Base-by-base conservation (phyloP, 2,329 filamentous ascomycete genomes). In the Sordariomycetes sp. region DNA sequence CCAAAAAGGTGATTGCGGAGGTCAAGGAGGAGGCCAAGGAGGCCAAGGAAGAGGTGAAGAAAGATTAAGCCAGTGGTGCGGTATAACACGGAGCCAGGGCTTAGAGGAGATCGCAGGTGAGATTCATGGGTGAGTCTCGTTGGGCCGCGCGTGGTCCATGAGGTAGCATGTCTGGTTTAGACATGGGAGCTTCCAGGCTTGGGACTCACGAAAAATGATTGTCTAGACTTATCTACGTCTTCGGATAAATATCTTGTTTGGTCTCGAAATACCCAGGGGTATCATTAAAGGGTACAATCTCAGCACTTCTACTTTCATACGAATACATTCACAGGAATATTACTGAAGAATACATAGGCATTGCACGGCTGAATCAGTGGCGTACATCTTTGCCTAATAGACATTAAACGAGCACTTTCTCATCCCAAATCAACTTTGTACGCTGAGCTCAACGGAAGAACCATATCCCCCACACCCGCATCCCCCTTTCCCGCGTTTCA, bases 1-100 rank as follows among this genome's bases (percentile, higher is more conserved):
- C 85, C 67, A 84, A 89, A 74, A 70, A 75, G 25, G 63, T 65
- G n/a, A 64, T 67, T 42, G 70, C 72, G 60, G 72, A 74, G 32
- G 67, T 71, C 56, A 73, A 76, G 68, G 68, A 74, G 59, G 68
- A 70, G 24, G 65, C 66, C 56, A 62, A 69, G 57, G 62, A 63
- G 53, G 60, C 62, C 59, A 67, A 67, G 61, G 63, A 45, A 7
- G 39, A 45, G 39, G 39, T 45, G 15, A 39, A 39, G 36, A 57
- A 52, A 4, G 42, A 48, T 4, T 8, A 48, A 17, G 17, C n/a
- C 15, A 24, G 10, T 5, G 45, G 12, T 20, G 24, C n/a, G 45
- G 12, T 24, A 39, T 32, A 8, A 32, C 8, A 39, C 36, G 48
- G 24, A n/a, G 48, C 3, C 12, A 20, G 20, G 48, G 20, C 3